phyloP scores from a whole-genome alignment of 164 flowering plant genomes.

The Tetracentron sinense region DNA sequence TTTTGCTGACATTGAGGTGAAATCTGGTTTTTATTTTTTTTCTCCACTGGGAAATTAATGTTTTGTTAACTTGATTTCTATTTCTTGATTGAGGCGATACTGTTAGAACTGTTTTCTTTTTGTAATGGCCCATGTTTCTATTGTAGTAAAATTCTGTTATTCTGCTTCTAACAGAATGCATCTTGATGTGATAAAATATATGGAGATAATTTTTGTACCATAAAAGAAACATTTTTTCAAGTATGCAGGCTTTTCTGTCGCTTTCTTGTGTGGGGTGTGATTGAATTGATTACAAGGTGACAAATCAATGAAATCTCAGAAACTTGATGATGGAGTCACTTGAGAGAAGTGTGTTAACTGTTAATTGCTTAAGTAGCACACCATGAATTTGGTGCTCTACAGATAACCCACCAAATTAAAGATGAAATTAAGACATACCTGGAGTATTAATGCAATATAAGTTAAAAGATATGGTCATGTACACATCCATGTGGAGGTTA shows the following conservation, averaged over 20 bases:
- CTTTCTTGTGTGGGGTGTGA: too few relatives aligned
- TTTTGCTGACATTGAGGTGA: constrained; percentile 82
- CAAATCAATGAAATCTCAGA: not conserved
- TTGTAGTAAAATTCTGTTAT: not conserved
- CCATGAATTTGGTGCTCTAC: too few relatives aligned
- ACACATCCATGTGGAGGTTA: not conserved
- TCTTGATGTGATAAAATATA: not conserved
- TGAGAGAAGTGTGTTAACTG: not conserved
- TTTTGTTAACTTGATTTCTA: not conserved
- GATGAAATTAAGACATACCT: too few relatives aligned
- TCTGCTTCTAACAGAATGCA: not conserved
- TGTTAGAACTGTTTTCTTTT: not conserved
- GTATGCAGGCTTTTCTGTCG: not conserved
- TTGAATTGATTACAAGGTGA: not conserved
- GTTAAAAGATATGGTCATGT: not conserved
- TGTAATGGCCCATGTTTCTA: not conserved
- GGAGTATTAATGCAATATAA: not conserved
- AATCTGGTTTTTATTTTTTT: too few relatives aligned
- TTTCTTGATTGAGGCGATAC: not conserved
- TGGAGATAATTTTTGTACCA: not conserved
- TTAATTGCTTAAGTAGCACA: too few relatives aligned
- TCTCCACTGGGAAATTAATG: too few relatives aligned
- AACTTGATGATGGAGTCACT: not conserved
- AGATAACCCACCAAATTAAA: not conserved
- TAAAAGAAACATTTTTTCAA: not conserved